Conservation (phyloP, 1,139 yeast genomes). For the Hyphopichia khmerensis region DNA sequence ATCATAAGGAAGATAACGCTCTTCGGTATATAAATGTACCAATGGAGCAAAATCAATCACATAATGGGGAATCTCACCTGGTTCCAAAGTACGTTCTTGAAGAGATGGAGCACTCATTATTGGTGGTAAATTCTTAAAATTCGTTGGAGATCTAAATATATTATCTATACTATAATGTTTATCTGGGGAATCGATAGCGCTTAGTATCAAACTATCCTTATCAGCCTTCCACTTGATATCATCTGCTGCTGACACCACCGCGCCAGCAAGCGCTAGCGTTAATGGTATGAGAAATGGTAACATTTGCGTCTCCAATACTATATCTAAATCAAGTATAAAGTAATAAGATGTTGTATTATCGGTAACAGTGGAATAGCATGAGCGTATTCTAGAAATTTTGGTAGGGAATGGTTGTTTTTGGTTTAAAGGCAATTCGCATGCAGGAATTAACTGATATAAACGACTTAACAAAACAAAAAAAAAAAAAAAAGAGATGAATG, state of each 20-base stretch:
- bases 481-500: no score
- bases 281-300: not conserved
- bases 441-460: no score
- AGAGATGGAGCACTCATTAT: constrained; percentile 29
- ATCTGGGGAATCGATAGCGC: constrained; percentile 10
- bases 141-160: constrained; percentile 23
- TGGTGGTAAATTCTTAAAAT: constrained; percentile 37
- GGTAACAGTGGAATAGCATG: no score
- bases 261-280: not conserved
- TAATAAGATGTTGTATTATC: no score
- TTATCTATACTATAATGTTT: constrained; percentile 15
- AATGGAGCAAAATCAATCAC: constrained; percentile 73
- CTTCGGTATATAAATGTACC: constrained; percentile 88
- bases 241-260: not conserved
- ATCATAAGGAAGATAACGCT: constrained; percentile 81
- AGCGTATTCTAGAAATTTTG: no score
- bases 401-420: no score
- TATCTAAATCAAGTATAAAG: no score
- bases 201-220: constrained; percentile 9
- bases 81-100: constrained; percentile 32
- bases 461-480: no score
- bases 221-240: constrained; percentile 9
- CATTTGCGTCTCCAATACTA: not conserved
- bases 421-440: no score
- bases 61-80: constrained; percentile 73